Percentiles rank a stretch among this genome's conserved stretches.
These are phyloP conservation scores for Botrytis porri DNA, from an alignment of 2,329 filamentous ascomycete genomes.

Conservation along the genomic window DNA sequence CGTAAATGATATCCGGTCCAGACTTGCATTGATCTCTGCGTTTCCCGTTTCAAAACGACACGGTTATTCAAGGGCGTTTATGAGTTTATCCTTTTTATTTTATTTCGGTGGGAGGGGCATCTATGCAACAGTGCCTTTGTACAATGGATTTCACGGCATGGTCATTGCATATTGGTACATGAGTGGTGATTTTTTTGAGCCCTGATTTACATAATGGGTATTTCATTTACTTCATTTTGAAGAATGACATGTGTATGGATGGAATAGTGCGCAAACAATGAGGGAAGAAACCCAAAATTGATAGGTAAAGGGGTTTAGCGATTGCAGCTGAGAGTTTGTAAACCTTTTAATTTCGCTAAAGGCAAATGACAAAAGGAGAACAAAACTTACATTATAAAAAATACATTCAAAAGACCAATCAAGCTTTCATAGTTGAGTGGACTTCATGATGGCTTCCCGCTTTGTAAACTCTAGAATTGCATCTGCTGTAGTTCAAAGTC, in stretches of 20 bases:
- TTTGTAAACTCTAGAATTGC: background rate
- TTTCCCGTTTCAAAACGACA: background rate
- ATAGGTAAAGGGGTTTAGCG: background rate
- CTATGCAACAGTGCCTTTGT: background rate
- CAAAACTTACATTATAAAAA: background rate
- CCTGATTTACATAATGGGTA: background rate
- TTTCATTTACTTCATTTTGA: background rate
- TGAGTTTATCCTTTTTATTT: constrained; percentile 7
- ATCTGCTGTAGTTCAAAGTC: background rate
- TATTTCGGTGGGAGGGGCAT: constrained; percentile 3
- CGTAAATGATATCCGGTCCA: constrained; percentile 30
- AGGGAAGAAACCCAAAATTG: background rate
- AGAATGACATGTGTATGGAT: background rate
- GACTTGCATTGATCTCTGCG: constrained; percentile 3
- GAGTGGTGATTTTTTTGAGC: constrained; percentile 9
- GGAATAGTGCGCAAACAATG: background rate
- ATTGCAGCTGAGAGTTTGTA: background rate
- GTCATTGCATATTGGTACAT: constrained; percentile 4
- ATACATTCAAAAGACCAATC: background rate
- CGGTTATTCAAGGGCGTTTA: constrained; percentile 13
- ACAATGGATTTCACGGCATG: constrained; percentile 2
- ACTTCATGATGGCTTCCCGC: background rate
- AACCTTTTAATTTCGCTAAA: background rate
- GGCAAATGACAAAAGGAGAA: background rate
- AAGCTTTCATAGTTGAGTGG: background rate